phyloP scores from a whole-genome alignment of 2,329 filamentous ascomycete species.

The Tympanopsis confertula region DNA sequence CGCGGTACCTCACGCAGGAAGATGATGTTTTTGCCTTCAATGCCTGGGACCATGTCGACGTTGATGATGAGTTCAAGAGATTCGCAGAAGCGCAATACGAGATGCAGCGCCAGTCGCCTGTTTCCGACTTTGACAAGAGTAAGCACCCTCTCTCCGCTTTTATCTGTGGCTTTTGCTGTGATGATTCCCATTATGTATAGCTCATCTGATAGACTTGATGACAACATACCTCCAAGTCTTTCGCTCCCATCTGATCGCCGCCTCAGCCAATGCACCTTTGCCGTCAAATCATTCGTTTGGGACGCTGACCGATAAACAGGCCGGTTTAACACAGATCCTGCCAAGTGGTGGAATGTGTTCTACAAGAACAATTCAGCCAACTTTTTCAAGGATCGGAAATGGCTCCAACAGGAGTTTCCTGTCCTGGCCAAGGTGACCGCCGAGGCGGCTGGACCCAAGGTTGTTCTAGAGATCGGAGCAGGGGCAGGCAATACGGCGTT shows the following conservation, averaged over 20 bases:
- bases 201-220: conserved; percentile 60
- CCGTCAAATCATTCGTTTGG: conserved; percentile 4
- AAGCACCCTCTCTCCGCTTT: conserved; percentile 20
- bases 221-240: conserved; percentile 50
- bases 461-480: conserved; percentile 81
- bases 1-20: conserved; percentile 68
- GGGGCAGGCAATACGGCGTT: conserved; percentile 96
- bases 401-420: conserved; percentile 92
- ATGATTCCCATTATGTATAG: conserved; percentile 54
- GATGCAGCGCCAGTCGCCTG: conserved; percentile 74
- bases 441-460: conserved; percentile 55
- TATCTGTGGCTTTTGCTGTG: conserved; percentile 18
- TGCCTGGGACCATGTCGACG: conserved; percentile 96
- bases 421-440: conserved; percentile 66
- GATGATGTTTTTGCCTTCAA: conserved; percentile 96
- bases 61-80: conserved; percentile 75
- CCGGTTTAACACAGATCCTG: conserved; percentile 80
- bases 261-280: conserved; percentile 8
- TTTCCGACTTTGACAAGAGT: conserved; percentile 87
- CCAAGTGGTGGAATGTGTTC: conserved; percentile 96
- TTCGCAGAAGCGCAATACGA: conserved; percentile 77
- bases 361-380: conserved; percentile 96
- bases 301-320: conserved; percentile 32
- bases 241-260: conserved; percentile 64
- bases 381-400: conserved; percentile 98